Evolutionary conservation across 495 filamentous ascomycete genomes (phyloP).

Genomic region (Podospora pseudocomata): DNA sequence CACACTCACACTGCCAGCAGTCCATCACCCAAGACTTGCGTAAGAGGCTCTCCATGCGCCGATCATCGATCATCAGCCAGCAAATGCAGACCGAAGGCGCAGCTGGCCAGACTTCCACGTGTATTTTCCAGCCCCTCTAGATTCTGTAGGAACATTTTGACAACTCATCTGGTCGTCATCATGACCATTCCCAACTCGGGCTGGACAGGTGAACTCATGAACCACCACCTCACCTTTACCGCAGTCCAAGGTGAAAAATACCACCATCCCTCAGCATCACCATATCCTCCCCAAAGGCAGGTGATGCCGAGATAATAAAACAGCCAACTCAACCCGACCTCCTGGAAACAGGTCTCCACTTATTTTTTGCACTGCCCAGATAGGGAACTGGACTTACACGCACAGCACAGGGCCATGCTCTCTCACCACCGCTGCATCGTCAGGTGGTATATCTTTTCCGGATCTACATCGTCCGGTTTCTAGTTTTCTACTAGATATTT

Average conservation of each 20-base stretch:
- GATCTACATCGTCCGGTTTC: not conserved
- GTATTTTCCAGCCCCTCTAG: not conserved
- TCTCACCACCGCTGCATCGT: not conserved
- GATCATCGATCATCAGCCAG: not conserved
- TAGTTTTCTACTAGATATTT: not conserved
- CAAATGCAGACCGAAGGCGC: not conserved
- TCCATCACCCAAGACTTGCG: not conserved
- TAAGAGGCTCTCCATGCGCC: not conserved
- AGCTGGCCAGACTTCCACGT: not conserved
- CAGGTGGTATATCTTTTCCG: not conserved
- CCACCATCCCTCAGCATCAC: not conserved
- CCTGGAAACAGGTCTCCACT: not conserved
- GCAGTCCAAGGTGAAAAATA: not conserved
- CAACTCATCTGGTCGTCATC: not conserved
- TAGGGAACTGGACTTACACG: not conserved
- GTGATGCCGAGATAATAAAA: not conserved
- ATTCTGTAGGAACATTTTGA: not conserved
- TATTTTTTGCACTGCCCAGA: not conserved
- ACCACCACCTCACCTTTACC: not conserved
- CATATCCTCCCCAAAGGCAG: not conserved
- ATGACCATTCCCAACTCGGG: not conserved
- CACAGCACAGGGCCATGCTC: no score
- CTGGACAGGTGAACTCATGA: no score
- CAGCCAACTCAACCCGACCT: not conserved
- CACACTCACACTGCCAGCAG: not conserved